phyloP scores from a whole-genome alignment of 306 rosid genomes.

The Pterocarpus santalinus region DNA sequence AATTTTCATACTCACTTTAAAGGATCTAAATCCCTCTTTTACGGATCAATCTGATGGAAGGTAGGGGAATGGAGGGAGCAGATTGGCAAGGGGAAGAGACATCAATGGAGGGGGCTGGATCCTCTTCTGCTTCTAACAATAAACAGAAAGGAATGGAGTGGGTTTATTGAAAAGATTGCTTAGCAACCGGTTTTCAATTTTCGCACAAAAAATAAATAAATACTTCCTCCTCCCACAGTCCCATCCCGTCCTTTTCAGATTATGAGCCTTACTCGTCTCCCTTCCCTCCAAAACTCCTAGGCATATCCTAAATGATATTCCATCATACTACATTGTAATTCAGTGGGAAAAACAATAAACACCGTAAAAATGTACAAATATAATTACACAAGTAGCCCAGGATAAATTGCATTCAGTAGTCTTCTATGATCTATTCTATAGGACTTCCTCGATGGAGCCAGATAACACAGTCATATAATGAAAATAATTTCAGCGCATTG shows the following conservation, averaged over 20 bases:
- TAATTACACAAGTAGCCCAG: constrained; percentile 28
- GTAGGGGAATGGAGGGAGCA: neutral
- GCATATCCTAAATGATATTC: too few relatives aligned
- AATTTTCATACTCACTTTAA: too few relatives aligned
- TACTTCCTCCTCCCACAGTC: neutral
- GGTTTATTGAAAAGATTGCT: constrained; percentile 5
- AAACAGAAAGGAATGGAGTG: neutral
- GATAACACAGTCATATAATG: constrained; percentile 1
- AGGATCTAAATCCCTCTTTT: too few relatives aligned
- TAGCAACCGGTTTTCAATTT: neutral
- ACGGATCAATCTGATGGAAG: neutral
- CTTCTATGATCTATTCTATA: neutral
- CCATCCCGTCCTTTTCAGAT: too few relatives aligned
- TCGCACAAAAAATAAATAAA: neutral
- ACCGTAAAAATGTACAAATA: neutral
- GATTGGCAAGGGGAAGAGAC: neutral
- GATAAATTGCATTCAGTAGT: neutral
- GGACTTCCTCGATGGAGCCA: neutral
- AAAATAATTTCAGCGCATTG: constrained; percentile 10
- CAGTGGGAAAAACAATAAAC: neutral
- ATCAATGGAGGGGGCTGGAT: neutral
- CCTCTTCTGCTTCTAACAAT: neutral
- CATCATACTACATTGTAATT: neutral
- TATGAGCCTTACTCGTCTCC: too few relatives aligned
- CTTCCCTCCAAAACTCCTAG: too few relatives aligned